Base-by-base conservation (phyloP, 2,329 filamentous ascomycete genomes). In the Allantophomopsis lycopodina region DNA sequence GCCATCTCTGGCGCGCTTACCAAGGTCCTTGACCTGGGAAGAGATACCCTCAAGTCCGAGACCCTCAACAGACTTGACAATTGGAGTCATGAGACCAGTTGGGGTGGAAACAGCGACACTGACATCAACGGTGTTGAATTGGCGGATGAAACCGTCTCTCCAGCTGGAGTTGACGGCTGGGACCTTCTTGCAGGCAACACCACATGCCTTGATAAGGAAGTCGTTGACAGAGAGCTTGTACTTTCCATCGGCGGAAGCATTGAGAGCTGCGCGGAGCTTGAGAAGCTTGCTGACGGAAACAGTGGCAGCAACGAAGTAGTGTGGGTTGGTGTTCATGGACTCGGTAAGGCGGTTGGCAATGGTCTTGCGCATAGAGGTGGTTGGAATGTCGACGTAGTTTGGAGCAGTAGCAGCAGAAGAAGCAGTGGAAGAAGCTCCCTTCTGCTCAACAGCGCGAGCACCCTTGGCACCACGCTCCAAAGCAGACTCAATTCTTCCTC, bases 221-320 rank as follows among this genome's bases (percentile, higher is more conserved):
- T 98, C 91, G 66, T 98, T 98, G 66, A 98, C 86, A n/a, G 88
- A 95, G 43, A 98, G 83, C 77, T 95, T 98, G 77, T 94, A 98
- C 64, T 87, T 79, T 66, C 89, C 91, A 46, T 94, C 81, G 36
- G 85, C 71, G 11, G 83, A 79, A 58, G 78, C 76, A 69, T 98
- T 98, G 50, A 98, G 77, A 43, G 89, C 87, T 65, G 85, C 76
- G 56, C 91, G 87, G 53, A 98, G 87, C 73, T 95, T 96, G 56
- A 94, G 70, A 37, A 98, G 83, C 76, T 96, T 96, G 62, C 71
- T 75, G 48, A 98, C 91, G 42, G 89, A 96, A 58, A 98, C 75
- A 52, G 77, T 78, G 55, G 86, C 82, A 54, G 85, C 85, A 55
- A 98, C 89, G 60, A 89, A 98, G 77, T 94, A 98, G 74, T 96